Conservation (phyloP, 148 eudicot species). For the Rhododendron mucronatum region DNA sequence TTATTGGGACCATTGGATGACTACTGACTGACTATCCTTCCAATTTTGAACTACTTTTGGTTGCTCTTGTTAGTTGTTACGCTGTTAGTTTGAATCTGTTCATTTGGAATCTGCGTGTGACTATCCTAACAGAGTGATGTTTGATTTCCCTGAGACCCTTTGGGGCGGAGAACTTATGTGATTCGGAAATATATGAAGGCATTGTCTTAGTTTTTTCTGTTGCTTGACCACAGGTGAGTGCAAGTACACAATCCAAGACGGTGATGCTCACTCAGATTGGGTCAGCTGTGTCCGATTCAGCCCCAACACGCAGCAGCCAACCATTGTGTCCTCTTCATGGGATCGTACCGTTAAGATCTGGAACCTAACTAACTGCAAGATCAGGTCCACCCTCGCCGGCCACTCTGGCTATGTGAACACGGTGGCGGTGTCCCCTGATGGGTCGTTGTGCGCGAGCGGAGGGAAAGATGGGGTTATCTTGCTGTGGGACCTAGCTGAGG, state of each 20-base stretch:
- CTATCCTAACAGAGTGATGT: neutral
- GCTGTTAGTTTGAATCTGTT: neutral
- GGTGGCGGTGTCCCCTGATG: conserved; percentile 86
- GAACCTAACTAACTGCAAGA: conserved; percentile 78
- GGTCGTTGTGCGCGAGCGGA: conserved; percentile 84
- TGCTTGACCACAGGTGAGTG: conserved; percentile 45
- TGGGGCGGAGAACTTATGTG: neutral
- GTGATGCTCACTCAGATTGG: conserved; percentile 71
- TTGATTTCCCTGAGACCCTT: neutral
- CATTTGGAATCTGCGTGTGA: neutral
- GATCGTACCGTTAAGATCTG: conserved; percentile 81
- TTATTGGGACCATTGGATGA: neutral
- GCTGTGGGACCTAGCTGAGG: conserved; percentile 88
- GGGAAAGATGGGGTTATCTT: conserved; percentile 76
- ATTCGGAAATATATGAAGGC: neutral
- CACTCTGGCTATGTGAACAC: conserved; percentile 78
- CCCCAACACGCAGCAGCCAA: conserved; percentile 59
- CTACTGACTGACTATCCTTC: neutral
- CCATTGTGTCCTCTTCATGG: conserved; percentile 85
- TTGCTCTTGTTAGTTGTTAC: neutral
- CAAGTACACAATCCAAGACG: conserved; percentile 82
- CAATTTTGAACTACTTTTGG: neutral
- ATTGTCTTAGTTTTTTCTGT: neutral
- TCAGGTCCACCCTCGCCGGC: conserved; percentile 63
- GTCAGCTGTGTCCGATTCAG: conserved; percentile 87